These are phyloP conservation scores for Colletotrichum spaethianum DNA, from an alignment of 2,329 filamentous ascomycete genomes.

Conservation along the genomic window DNA sequence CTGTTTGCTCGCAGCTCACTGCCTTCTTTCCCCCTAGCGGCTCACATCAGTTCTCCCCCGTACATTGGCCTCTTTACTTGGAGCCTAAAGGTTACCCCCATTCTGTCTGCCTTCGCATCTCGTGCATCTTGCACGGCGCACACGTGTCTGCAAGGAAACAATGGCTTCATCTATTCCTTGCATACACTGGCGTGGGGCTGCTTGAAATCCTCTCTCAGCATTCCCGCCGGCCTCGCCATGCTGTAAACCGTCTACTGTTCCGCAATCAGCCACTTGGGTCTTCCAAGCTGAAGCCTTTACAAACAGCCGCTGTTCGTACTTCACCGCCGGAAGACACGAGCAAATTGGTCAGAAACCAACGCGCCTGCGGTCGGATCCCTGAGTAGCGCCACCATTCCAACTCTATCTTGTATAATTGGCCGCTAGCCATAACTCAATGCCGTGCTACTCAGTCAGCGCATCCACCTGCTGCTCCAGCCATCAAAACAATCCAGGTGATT, in stretches of 20 bases:
- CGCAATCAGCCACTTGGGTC: not conserved
- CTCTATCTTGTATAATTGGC: constrained; percentile 18
- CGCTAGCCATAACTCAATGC: not conserved
- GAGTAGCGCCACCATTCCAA: constrained; percentile 20
- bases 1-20: constrained; percentile 6
- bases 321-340: not conserved
- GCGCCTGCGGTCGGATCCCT: constrained; percentile 17
- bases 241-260: not conserved
- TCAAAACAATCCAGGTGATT: not conserved
- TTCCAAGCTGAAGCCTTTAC: constrained; percentile 8
- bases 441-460: not conserved
- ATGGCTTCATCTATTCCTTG: not conserved
- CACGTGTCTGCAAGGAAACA: constrained; percentile 6
- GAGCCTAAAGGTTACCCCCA: not conserved
- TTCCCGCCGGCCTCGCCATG: not conserved
- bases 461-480: not conserved
- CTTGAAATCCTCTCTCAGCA: not conserved
- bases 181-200: not conserved
- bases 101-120: not conserved
- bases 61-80: no score
- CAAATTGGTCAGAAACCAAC: not conserved
- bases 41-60: not conserved
- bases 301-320: constrained; percentile 26
- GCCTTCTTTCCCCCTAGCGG: no score
- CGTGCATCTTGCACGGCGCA: not conserved